phyloP scores from a whole-genome alignment of 1,139 yeast genomes.

The Suhomyces panamericanus region DNA sequence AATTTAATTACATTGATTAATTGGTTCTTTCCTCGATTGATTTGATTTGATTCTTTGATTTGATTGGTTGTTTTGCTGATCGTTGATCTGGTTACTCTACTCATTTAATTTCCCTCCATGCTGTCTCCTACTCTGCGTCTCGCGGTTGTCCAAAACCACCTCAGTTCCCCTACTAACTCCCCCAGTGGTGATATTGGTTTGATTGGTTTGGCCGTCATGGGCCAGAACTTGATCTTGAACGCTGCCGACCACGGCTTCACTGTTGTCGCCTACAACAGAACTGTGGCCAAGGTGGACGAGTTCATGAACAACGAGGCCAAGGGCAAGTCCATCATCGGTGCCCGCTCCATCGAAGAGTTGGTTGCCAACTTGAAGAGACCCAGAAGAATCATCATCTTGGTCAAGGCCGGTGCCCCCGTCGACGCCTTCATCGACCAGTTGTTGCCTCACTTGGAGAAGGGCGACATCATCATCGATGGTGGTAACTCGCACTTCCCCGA shows the following conservation, averaged over 20 bases:
- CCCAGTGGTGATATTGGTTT: constrained; percentile 94
- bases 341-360: constrained; percentile 87
- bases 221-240: constrained; percentile 95
- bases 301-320: constrained; percentile 94
- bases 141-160: constrained; percentile 15
- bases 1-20: no score
- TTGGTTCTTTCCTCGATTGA: no score
- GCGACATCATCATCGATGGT: constrained; percentile 98
- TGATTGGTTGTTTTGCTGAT: neutral
- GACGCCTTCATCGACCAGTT: constrained; percentile 88
- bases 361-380: constrained; percentile 92
- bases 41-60: no score
- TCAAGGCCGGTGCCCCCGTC: constrained; percentile 96
- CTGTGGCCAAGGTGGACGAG: constrained; percentile 91
- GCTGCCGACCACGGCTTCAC: constrained; percentile 98
- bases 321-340: constrained; percentile 89
- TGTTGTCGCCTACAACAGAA: constrained; percentile 98
- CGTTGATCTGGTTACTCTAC: neutral
- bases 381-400: constrained; percentile 90
- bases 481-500: constrained; percentile 99
- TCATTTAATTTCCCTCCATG: neutral
- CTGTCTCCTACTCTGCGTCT: constrained; percentile 8
- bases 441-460: constrained; percentile 89
- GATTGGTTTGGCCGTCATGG: constrained; percentile 99
- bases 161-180: constrained; percentile 27